Evolutionary conservation across 768 basidiomycete genomes (phyloP).

Genomic region (Hygrophorus pudorinus): DNA sequence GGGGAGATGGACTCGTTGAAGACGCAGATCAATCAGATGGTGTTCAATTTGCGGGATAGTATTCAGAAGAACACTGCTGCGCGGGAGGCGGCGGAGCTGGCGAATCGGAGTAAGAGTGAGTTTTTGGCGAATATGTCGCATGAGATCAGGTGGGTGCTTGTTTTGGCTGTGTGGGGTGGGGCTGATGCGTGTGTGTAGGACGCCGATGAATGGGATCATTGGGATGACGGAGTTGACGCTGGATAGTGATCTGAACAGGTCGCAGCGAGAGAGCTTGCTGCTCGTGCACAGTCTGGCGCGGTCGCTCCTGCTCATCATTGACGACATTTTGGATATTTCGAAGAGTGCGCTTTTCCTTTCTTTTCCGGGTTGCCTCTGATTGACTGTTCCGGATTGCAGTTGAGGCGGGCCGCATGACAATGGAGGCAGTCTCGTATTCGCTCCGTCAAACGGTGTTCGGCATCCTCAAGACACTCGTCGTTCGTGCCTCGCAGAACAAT

Average conservation of each 20-base stretch:
- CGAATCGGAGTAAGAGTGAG: conserved; percentile 95
- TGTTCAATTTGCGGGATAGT: conserved; percentile 90
- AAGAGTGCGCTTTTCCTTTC: conserved; percentile 65
- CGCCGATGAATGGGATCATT: conserved; percentile 99
- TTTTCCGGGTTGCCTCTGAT: conserved; percentile 8
- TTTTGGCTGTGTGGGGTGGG: background rate
- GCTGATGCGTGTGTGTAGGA: conserved; percentile 43
- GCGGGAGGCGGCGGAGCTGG: conserved; percentile 92
- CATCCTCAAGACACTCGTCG: conserved; percentile 95
- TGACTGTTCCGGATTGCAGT: conserved; percentile 37
- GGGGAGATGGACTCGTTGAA: too few relatives aligned
- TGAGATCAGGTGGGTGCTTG: conserved; percentile 84
- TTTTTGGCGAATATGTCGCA: conserved; percentile 99
- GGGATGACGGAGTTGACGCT: conserved; percentile 99
- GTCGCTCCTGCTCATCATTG: conserved; percentile 90
- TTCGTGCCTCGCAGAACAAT: conserved; percentile 94
- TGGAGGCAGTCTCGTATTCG: conserved; percentile 98
- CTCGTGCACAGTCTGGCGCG: conserved; percentile 93
- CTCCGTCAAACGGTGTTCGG: conserved; percentile 95
- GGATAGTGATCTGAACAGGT: conserved; percentile 89
- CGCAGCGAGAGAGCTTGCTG: conserved; percentile 90
- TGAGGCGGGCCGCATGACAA: conserved; percentile 98
- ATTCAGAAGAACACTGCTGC: conserved; percentile 99
- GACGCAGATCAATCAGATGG: conserved; percentile 99
- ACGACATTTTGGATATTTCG: conserved; percentile 98